These are phyloP conservation scores for Trichoderma arundinaceum DNA, from an alignment of 2,329 filamentous ascomycete species.

Conservation along the genomic window DNA sequence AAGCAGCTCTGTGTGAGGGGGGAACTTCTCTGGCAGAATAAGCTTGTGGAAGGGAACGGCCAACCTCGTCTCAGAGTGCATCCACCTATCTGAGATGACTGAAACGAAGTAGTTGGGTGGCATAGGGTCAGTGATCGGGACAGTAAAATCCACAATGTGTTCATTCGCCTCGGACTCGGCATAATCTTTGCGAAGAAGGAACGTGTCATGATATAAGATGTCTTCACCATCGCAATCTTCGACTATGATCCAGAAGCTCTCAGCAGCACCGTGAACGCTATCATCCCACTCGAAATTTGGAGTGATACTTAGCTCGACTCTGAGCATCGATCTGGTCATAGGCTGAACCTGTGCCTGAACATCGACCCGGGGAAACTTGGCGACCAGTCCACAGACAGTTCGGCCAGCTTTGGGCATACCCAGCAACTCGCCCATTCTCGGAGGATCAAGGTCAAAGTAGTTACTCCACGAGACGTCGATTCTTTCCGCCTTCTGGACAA, in stretches of 20 bases:
- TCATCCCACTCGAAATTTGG: slow-evolving; percentile 98
- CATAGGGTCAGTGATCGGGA: slow-evolving; percentile 96
- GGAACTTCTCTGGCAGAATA: slow-evolving; percentile 92
- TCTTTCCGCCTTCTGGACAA: slow-evolving; percentile 89
- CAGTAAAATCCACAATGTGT: slow-evolving; percentile 94
- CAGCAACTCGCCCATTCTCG: slow-evolving; percentile 92
- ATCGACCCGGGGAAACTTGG: slow-evolving; percentile 92
- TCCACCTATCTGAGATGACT: slow-evolving; percentile 93
- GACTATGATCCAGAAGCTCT: slow-evolving; percentile 96
- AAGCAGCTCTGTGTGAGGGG: slow-evolving; percentile 87
- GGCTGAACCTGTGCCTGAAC: slow-evolving; percentile 94
- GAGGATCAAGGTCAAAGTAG: slow-evolving; percentile 96
- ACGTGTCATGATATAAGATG: slow-evolving; percentile 92
- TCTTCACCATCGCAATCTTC: slow-evolving; percentile 98
- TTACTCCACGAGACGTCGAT: slow-evolving; percentile 92
- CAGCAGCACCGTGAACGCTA: slow-evolving; percentile 80
- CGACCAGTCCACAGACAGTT: slow-evolving; percentile 81
- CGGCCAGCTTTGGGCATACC: slow-evolving; percentile 88
- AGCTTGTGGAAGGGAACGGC: slow-evolving; percentile 95
- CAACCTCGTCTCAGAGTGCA: slow-evolving; percentile 94
- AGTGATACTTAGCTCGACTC: slow-evolving; percentile 86
- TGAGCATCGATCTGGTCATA: slow-evolving; percentile 90
- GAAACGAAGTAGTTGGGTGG: slow-evolving; percentile 99
- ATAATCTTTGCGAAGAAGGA: slow-evolving; percentile 88
- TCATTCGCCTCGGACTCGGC: slow-evolving; percentile 85